Base-by-base conservation (phyloP, 169 alveolate species). In the Eimeria falciformis region DNA sequence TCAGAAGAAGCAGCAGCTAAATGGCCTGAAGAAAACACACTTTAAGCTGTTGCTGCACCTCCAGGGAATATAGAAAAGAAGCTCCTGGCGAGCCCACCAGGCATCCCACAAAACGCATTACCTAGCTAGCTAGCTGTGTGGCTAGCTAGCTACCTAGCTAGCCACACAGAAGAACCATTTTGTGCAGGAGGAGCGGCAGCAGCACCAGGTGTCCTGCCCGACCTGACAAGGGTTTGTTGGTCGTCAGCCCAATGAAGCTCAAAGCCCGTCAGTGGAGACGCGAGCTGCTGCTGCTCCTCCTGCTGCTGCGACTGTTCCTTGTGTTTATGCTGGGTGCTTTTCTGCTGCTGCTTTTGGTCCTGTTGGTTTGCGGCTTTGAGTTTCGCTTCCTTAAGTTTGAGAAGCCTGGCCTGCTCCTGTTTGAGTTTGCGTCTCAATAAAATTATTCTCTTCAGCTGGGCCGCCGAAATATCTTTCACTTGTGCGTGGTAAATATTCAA, bases 231-330 rank as follows among this genome's bases (percentile, higher is more conserved):
- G 66, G 27, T 69, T 12, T 91, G n/a, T 46, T 73, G 90, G 66
- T 90, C 93, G 69, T 73, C 53, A n/a, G 79, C 45, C 93, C 93
- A 90, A 66, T 90, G 79, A 1, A 90, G 82, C 53, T 90, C 93
- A 25, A 78, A 90, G 78, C 93, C 93, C 0, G 93, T 90, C 14
- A 90, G 86, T 37, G 93, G 93, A 18, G 90, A 78, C 12, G 85
- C 29, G 37, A 90, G 93, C 33, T 37, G 46, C 5, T 29, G 71
- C 73, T 50, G 55, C 89, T 79, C 75, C 9, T 71, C 53, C 27
- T 9, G 23, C 55, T 71, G 82, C 73, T 62, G 73, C 23, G n/a
- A 12, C 18, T 62, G 23, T 27, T 62, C 40, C 73, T 62, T 12
- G 37, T 17, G 69, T 3, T 29, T 43, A 47, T 27, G 23, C 89